These are phyloP conservation scores for Chrysoporthe austroafricana DNA, from an alignment of 2,329 filamentous ascomycete genomes.

Conservation along the genomic window DNA sequence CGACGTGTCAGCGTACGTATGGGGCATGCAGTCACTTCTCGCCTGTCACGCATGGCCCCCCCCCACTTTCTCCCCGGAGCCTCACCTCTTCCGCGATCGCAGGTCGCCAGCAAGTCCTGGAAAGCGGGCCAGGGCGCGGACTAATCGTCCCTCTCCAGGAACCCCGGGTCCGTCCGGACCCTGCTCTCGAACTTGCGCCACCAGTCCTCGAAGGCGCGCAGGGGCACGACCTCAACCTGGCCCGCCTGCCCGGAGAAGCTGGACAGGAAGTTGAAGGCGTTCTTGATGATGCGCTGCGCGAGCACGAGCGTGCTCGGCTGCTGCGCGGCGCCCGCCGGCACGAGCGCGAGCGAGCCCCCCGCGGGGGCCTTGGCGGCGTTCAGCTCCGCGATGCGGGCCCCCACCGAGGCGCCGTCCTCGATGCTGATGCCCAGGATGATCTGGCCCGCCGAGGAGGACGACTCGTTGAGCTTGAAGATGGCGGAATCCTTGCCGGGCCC, in stretches of 20 bases:
- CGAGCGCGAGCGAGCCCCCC: conserved; percentile 32
- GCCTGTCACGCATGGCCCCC: too few species aligned
- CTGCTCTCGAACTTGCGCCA: conserved; percentile 94
- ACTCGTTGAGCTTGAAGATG: conserved; percentile 74
- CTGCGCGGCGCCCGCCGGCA: conserved; percentile 31
- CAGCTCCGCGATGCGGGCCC: conserved; percentile 67
- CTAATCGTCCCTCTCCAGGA: conserved; percentile 69
- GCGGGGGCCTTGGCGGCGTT: conserved; percentile 43
- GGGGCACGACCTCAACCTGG: conserved; percentile 80
- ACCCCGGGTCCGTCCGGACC: conserved; percentile 83
- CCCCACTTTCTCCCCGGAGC: too few species aligned
- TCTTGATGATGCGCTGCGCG: conserved; percentile 92
- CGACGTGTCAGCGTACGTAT: too few species aligned
- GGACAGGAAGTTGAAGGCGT: conserved; percentile 95
- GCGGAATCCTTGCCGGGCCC: conserved; percentile 89
- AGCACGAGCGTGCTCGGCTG: conserved; percentile 73
- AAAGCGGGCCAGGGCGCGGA: neutral
- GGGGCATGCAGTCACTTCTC: too few species aligned
- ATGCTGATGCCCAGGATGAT: conserved; percentile 82
- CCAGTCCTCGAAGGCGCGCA: conserved; percentile 96
- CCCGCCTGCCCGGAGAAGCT: conserved; percentile 74
- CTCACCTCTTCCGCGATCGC: too few species aligned
- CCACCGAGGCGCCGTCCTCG: conserved; percentile 75
- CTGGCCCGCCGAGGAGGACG: conserved; percentile 41
- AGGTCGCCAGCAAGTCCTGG: conserved; percentile 6